phyloP scores from a whole-genome alignment of 768 basidiomycete genomes.

The Fomitopsis serialis region DNA sequence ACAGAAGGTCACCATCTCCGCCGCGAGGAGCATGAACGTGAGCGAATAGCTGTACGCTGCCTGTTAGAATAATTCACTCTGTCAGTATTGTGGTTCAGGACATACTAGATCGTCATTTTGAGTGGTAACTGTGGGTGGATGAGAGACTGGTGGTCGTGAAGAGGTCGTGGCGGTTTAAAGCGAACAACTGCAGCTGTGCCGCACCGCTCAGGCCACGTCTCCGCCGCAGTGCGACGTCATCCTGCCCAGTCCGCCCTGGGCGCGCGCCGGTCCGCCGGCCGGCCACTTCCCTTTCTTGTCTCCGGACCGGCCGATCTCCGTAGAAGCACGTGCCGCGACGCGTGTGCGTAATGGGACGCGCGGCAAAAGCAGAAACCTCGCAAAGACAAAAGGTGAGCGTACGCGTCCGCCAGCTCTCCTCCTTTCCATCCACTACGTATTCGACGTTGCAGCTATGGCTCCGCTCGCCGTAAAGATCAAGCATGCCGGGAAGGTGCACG shows the following conservation, averaged over 20 bases:
- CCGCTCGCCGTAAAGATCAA: conserved; percentile 79
- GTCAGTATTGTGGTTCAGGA: not conserved
- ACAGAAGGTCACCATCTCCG: conserved; percentile 86
- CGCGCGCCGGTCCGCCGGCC: not conserved
- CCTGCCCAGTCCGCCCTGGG: not conserved
- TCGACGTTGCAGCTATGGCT: conserved; percentile 38
- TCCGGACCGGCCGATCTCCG: not conserved
- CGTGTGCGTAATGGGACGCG: not conserved
- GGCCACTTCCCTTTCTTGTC: not conserved
- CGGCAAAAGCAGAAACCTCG: not conserved
- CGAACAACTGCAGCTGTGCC: not conserved
- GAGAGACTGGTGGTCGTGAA: not conserved
- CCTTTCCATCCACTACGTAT: not conserved
- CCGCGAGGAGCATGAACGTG: conserved; percentile 75
- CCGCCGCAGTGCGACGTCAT: not conserved
- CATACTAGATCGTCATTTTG: conserved; percentile 47
- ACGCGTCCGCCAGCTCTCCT: not conserved
- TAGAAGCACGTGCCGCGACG: not conserved
- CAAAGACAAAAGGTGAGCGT: not conserved
- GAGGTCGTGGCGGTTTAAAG: conserved; percentile 4
- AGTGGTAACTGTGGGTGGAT: not conserved
- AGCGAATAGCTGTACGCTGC: conserved; percentile 64
- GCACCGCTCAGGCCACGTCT: not conserved
- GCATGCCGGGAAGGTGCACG: conserved; percentile 78
- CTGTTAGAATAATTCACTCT: not conserved